Evolutionary conservation across 2,329 filamentous ascomycete genomes (phyloP), one percentile per base, ranked within the genome.

Genomic region (Westerdykella sp.): DNA sequence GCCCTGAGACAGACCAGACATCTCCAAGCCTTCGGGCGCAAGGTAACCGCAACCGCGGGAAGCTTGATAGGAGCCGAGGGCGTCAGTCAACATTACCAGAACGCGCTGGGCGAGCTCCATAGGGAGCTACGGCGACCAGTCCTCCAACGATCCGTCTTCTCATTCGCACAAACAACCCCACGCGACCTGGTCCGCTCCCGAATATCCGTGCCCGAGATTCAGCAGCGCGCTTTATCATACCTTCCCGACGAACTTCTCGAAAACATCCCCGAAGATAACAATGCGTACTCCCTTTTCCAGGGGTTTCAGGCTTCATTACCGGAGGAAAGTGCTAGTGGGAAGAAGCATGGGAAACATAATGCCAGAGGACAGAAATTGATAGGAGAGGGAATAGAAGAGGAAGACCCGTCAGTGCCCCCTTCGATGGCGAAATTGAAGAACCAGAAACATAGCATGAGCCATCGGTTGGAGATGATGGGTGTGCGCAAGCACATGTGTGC

Each of bases 401-500:
- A 78, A 14, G 71, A 76, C 34, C 43, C 57, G 34, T 78, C 78
- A 42, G 77, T 75, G 16, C 81, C 84, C 14, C 80, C 86, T 30
- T 77, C 82, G 21, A 72, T 95, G 59, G 76, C 76, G 37, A 84
- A 83, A 54, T 69, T 97, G 52, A 87, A 85, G 66, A 86, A 84
- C 62, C 88, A 95, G 54, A 87, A 87, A 65, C 79, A 84, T 35
- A 74, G 79, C 42, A 77, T 96, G 71, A 83, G 85, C 71, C 89
- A 94, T 66, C 80, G 87, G 53, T 74, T 98, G 54, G 89, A 97
- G 61, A 87, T 96, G 80, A 81, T 97, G 71, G 79, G 84, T 3
- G 81, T 97, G 49, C 80, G 93, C 46, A 98, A 98, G 69, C 95
- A 93, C 62, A 96, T 98, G 91, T 91, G 90, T 55, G 93, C 88